A percentile compares a stretch with the other conserved stretches of the same genome.
Evolutionary conservation across 305 asterid genomes (phyloP).

Genomic region (Caryopteris hybrid): DNA sequence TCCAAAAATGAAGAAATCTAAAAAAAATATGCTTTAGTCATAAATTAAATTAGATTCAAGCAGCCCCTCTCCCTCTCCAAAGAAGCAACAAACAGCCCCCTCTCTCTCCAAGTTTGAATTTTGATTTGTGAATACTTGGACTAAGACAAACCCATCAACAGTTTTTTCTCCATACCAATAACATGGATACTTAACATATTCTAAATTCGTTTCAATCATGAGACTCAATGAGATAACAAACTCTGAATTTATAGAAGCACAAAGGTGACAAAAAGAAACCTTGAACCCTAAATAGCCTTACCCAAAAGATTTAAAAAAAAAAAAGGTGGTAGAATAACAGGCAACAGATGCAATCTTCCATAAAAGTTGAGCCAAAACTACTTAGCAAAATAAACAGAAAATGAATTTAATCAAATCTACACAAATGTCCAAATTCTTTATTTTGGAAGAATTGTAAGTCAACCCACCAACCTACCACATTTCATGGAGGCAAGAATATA

Average conservation of each 20-base stretch:
- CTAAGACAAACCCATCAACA: constrained; percentile 8
- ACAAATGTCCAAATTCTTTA: too few species aligned
- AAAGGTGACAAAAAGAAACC: constrained; percentile 30
- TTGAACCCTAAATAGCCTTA: constrained; percentile 18
- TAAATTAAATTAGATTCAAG: too few species aligned
- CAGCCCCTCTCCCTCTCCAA: too few species aligned
- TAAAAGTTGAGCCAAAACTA: constrained; percentile 21
- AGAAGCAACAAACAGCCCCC: too few species aligned
- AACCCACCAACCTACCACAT: constrained; percentile 93
- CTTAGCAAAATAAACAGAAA: constrained; percentile 21
- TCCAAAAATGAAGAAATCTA: too few species aligned
- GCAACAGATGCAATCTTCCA: too few species aligned
- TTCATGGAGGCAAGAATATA: constrained; percentile 40
- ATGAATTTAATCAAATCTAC: constrained; percentile 26
- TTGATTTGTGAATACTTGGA: background rate
- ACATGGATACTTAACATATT: background rate
- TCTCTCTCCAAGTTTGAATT: too few species aligned
- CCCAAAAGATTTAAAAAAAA: constrained; percentile 24
- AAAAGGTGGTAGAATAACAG: constrained; percentile 27
- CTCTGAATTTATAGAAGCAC: constrained; percentile 19
- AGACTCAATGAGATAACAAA: constrained; percentile 12
- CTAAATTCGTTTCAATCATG: background rate
- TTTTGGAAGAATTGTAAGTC: constrained; percentile 45
- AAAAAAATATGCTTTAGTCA: too few species aligned
- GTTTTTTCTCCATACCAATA: too few species aligned